Evolutionary conservation across 345 rosid genomes (phyloP).

Genomic region (Schrenkiella parvula): DNA sequence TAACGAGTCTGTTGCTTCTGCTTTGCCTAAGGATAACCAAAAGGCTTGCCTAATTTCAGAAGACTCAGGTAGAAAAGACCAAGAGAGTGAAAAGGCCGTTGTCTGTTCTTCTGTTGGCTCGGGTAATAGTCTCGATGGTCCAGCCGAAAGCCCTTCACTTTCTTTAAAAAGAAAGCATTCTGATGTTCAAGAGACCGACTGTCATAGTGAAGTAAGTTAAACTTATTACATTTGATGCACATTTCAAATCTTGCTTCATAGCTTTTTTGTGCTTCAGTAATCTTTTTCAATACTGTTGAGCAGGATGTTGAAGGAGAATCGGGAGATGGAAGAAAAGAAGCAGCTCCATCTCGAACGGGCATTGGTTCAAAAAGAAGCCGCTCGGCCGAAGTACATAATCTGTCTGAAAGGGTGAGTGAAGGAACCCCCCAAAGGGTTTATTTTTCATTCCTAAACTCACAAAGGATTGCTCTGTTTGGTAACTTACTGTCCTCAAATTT

Average conservation of each 20-base stretch:
- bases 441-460: slow-evolving; percentile 3
- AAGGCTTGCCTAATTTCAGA: slow-evolving; percentile 35
- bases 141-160: slow-evolving; percentile 46
- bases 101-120: slow-evolving; percentile 79
- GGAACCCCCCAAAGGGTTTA: background rate
- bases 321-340: slow-evolving; percentile 40
- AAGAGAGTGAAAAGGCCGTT: slow-evolving; percentile 52
- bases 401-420: slow-evolving; percentile 89
- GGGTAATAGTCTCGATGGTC: slow-evolving; percentile 58
- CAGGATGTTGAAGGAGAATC: slow-evolving; percentile 81
- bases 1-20: slow-evolving; percentile 33
- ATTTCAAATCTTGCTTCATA: background rate
- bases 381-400: slow-evolving; percentile 91
- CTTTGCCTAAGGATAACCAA: slow-evolving; percentile 34
- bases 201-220: slow-evolving; percentile 66
- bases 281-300: background rate
- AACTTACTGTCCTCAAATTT: slow-evolving; percentile 12
- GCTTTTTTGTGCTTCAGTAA: background rate
- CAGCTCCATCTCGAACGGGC: slow-evolving; percentile 40
- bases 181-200: slow-evolving; percentile 56
- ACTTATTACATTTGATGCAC: background rate
- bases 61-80: slow-evolving; percentile 37
- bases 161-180: slow-evolving; percentile 58
- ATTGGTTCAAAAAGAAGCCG: slow-evolving; percentile 72
- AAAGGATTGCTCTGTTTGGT: slow-evolving; percentile 11